Conservation (phyloP, 495 filamentous ascomycete genomes). For the Penicillium paxilli region DNA sequence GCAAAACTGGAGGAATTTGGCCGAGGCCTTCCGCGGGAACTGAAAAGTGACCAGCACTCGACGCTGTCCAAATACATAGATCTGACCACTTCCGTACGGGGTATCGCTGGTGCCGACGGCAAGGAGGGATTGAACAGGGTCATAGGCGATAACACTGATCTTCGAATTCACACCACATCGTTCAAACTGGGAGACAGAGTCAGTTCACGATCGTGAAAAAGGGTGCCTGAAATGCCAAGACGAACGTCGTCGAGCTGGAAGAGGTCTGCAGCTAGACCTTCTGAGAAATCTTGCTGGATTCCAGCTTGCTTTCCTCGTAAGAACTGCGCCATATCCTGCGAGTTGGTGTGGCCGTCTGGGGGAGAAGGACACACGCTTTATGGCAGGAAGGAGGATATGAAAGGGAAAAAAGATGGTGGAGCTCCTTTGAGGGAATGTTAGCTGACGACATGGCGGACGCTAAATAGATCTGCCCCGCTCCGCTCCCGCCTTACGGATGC, state of each 20-base stretch:
- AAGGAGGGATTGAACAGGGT: conserved; percentile 89
- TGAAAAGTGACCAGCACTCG: conserved; percentile 71
- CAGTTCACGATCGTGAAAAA: conserved; percentile 20
- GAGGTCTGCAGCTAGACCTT: conserved; percentile 67
- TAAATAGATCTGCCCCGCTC: conserved; percentile 33
- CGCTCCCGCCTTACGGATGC: conserved; percentile 22
- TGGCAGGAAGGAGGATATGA: conserved; percentile 15
- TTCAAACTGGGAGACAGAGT: conserved; percentile 53
- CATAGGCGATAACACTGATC: conserved; percentile 79
- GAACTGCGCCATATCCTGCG: conserved; percentile 71
- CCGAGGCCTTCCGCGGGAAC: conserved; percentile 64
- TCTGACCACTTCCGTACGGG: conserved; percentile 72
- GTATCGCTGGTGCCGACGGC: conserved; percentile 89
- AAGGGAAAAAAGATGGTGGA: conserved; percentile 15
- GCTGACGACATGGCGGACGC: conserved; percentile 32
- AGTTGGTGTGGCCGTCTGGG: too few relatives aligned
- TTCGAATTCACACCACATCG: conserved; percentile 89
- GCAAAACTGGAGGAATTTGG: conserved; percentile 71
- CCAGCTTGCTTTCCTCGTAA: conserved; percentile 90
- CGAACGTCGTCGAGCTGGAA: conserved; percentile 81
- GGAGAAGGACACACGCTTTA: conserved; percentile 2
- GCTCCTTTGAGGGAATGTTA: conserved; percentile 17
- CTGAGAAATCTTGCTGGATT: conserved; percentile 85
- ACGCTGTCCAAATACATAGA: conserved; percentile 87
- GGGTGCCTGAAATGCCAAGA: conserved; percentile 33